phyloP scores from a whole-genome alignment of 129 eudicot species.

The Artemisia annua region DNA sequence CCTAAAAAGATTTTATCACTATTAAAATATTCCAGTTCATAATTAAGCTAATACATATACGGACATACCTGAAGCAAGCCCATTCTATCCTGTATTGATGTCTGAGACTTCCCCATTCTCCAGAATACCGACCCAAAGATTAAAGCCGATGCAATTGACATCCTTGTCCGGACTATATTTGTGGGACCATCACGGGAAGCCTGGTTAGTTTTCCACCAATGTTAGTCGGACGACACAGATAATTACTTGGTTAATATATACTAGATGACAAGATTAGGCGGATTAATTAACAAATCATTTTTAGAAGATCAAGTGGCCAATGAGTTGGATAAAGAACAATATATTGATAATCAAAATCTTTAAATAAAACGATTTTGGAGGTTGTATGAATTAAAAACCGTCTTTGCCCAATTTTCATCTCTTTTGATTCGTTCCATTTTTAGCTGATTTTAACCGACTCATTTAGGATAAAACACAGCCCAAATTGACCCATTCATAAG shows the following conservation, averaged over 20 bases:
- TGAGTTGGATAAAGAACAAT: neutral
- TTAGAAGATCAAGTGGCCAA: neutral
- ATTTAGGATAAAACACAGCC: no score
- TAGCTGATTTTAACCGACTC: no score
- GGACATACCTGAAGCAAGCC: conserved; percentile 89
- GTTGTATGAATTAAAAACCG: neutral
- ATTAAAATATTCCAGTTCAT: conserved; percentile 7
- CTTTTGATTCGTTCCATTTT: neutral
- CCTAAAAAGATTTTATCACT: conserved; percentile 1
- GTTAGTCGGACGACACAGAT: conserved; percentile 8
- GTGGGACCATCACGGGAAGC: conserved; percentile 99
- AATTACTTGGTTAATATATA: neutral
- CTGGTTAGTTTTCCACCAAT: conserved; percentile 42
- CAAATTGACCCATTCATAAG: conserved; percentile 3
- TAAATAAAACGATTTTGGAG: neutral
- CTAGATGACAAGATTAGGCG: neutral
- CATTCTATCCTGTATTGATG: conserved; percentile 95
- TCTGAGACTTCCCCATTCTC: conserved; percentile 97
- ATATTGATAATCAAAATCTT: conserved; percentile 2
- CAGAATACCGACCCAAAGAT: conserved; percentile 98
- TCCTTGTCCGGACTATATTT: conserved; percentile 84
- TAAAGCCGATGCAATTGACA: conserved; percentile 95
- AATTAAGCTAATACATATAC: neutral
- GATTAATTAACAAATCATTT: neutral
- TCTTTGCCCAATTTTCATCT: neutral